These are phyloP conservation scores for Debaryomyces maramus DNA, from an alignment of 805 yeast genomes.

Conservation along the genomic window DNA sequence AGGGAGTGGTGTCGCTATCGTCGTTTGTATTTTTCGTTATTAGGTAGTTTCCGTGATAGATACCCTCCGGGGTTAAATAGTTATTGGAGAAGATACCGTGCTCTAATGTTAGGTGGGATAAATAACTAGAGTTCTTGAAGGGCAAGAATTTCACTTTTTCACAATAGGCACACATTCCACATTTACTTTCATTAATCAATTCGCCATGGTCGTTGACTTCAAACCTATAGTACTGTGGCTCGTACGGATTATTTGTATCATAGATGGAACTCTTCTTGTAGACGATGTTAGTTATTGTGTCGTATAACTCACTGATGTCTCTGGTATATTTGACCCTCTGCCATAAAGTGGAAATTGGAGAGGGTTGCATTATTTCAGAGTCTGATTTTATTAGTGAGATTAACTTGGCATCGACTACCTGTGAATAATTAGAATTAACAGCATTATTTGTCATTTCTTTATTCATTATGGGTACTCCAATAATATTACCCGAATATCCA, in stretches of 20 bases:
- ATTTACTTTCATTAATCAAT: slow-evolving; percentile 23
- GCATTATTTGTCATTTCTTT: slow-evolving; percentile 7
- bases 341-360: slow-evolving; percentile 6
- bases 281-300: slow-evolving; percentile 20
- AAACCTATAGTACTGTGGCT: slow-evolving; percentile 30
- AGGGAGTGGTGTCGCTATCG: slow-evolving; percentile 3
- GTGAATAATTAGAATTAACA: background rate
- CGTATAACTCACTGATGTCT: slow-evolving; percentile 10
- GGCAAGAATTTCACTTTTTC: slow-evolving; percentile 28
- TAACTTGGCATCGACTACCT: background rate
- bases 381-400: slow-evolving; percentile 1
- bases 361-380: background rate
- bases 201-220: slow-evolving; percentile 23
- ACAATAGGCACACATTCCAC: slow-evolving; percentile 37
- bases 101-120: slow-evolving; percentile 33
- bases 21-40: slow-evolving; percentile 16
- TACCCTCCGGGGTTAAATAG: slow-evolving; percentile 30
- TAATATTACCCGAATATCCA: slow-evolving; percentile 18
- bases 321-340: slow-evolving; percentile 15
- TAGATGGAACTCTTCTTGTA: slow-evolving; percentile 24
- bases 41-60: slow-evolving; percentile 27
- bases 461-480: slow-evolving; percentile 2
- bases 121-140: slow-evolving; percentile 32
- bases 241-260: slow-evolving; percentile 25
- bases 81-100: slow-evolving; percentile 36